Base-by-base conservation (phyloP, 495 filamentous ascomycete genomes). In the Neurospora tetrasperma region DNA sequence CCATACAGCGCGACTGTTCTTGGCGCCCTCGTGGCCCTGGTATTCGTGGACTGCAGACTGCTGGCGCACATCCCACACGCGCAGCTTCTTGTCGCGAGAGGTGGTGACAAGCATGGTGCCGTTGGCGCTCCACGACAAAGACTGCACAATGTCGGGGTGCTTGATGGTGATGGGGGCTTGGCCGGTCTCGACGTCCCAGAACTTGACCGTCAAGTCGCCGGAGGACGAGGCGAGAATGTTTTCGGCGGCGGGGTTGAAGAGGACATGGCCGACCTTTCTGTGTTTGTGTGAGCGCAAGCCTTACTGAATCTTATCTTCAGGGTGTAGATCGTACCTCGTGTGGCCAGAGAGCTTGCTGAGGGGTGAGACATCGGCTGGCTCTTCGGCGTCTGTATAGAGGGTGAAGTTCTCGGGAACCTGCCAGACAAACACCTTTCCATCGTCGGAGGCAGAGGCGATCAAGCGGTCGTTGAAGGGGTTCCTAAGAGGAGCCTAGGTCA, bases 381-480 rank as follows among this genome's bases (percentile, higher is more conserved):
- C 93, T 31, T 97, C 93, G 62, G 88, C 90, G 75, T 97, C 94
- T 18, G 90, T 91, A 74, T 91, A 86, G 48, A 98, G 83, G 7
- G 92, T 91, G 81, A 98, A 98, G 77, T 85, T 89, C 75, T 97
- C 89, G 0, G 96, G 96, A 39, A 99, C 96, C 81, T 92, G 88
- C 96, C 95, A 99, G 81, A 99, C 88, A 80, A 96, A 95, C 71
- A 97, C 90, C 89, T 97, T 98, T 76, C 91, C 96, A 82, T 99
- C 96, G 77, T 98, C 96, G 48, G 96, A 97, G 48, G 91, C 94
- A 44, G 96, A 99, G 16, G 94, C 93, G 78, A 99, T 91, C 76
- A 98, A 80, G 70, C 89, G 90, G 79, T 98, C 96, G 81, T 98
- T 92, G 84, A 98, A 98, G 59, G 96, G 96, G 78, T 91, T 94